Conservation (phyloP, 345 rosid genomes). For the Rhodamnia argentea region DNA sequence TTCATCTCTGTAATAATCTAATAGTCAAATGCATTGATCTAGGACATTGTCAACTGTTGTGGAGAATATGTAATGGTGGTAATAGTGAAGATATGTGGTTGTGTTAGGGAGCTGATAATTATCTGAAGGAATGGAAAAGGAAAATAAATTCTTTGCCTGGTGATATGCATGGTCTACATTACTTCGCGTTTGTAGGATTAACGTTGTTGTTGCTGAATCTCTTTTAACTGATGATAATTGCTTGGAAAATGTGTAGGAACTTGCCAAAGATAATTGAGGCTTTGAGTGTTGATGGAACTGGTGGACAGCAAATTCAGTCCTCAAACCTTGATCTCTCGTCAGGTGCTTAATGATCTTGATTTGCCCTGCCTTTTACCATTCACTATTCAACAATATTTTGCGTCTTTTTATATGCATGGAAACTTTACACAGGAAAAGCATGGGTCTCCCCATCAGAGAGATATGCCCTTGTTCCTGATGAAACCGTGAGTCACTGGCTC, state of each 20-base stretch:
- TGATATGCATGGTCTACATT: background rate
- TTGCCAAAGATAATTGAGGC: slow-evolving; percentile 62
- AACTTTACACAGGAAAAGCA: slow-evolving; percentile 48
- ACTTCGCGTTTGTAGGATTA: background rate
- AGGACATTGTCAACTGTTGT: background rate
- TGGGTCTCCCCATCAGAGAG: slow-evolving; percentile 86
- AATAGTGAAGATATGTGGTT: background rate
- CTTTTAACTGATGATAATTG: background rate
- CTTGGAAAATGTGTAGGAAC: slow-evolving; percentile 34
- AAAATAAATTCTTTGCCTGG: background rate
- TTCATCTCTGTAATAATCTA: background rate
- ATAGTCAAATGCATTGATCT: background rate
- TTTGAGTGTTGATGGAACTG: slow-evolving; percentile 75
- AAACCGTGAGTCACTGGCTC: slow-evolving; percentile 42
- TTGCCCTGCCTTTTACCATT: background rate
- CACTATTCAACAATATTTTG: background rate
- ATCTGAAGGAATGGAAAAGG: background rate
- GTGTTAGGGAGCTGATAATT: background rate
- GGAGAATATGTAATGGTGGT: background rate
- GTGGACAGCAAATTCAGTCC: slow-evolving; percentile 64
- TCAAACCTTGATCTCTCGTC: slow-evolving; percentile 53
- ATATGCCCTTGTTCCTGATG: slow-evolving; percentile 92
- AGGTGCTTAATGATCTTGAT: slow-evolving; percentile 26
- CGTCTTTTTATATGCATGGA: background rate
- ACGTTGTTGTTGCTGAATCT: background rate